Percentiles rank a stretch among this genome's conserved stretches.
Evolutionary conservation across 495 filamentous ascomycete species (phyloP).

Genomic region (Trypethelium eluteriae): DNA sequence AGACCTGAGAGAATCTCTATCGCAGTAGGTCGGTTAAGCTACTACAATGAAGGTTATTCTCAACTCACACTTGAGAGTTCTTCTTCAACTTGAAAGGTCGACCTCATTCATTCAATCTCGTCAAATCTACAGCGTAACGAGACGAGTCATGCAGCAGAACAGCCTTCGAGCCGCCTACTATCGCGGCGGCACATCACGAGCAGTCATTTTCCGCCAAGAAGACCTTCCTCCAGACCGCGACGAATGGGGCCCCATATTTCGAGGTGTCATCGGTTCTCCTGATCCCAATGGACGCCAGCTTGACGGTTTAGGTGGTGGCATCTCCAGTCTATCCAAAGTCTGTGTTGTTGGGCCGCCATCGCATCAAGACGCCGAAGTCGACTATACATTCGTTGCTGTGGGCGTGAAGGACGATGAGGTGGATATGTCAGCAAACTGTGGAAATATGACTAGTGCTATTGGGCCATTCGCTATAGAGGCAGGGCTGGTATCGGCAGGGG

Average conservation of each 20-base stretch:
- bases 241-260: conserved; percentile 54
- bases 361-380: conserved; percentile 52
- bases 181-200: conserved; percentile 65
- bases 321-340: conserved; percentile 62
- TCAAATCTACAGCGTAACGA: neutral
- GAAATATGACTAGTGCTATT: conserved; percentile 62
- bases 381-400: conserved; percentile 66
- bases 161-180: conserved; percentile 52
- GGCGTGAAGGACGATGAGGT: conserved; percentile 51
- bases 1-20: no score
- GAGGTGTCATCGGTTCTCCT: conserved; percentile 56
- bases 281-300: conserved; percentile 64
- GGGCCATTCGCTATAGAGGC: conserved; percentile 58
- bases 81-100: neutral
- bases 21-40: neutral
- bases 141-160: neutral
- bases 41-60: neutral
- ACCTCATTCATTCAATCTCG: neutral
- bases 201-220: conserved; percentile 51
- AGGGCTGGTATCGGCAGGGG: conserved; percentile 37
- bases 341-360: conserved; percentile 50
- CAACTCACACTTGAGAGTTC: neutral
- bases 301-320: conserved; percentile 63
- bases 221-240: conserved; percentile 43
- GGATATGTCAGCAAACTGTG: conserved; percentile 64